A percentile compares a stretch with the other conserved stretches of the same genome.
Evolutionary conservation across 495 filamentous ascomycete species (phyloP).

Genomic region (Podospora pseudocomata): DNA sequence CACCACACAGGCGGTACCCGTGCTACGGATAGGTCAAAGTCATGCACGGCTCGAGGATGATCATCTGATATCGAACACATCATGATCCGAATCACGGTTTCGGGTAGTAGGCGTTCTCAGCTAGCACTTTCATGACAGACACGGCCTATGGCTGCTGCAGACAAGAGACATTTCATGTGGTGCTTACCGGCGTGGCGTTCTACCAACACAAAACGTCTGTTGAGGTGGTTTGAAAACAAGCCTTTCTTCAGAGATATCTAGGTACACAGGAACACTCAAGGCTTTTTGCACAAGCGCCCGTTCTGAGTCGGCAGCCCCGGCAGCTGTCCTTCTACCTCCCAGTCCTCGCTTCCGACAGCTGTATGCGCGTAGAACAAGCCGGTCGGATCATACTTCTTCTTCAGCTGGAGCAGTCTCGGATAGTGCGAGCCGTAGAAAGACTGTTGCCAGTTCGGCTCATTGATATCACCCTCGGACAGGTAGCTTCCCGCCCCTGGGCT

Average conservation of each 20-base stretch:
- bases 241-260: not conserved
- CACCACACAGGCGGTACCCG: too few species aligned
- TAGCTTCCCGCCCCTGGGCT: conserved; percentile 44
- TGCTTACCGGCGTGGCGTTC: not conserved
- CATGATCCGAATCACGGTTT: not conserved
- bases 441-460: conserved; percentile 58
- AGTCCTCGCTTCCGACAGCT: conserved; percentile 53
- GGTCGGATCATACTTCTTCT: conserved; percentile 54
- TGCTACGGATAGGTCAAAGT: too few species aligned
- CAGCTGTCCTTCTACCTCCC: conserved; percentile 32
- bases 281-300: conserved; percentile 33
- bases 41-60: not conserved
- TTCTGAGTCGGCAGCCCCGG: conserved; percentile 34
- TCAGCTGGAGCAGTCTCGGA: conserved; percentile 45
- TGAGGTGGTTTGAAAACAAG: too few species aligned
- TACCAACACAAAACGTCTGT: too few species aligned
- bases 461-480: conserved; percentile 50
- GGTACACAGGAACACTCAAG: not conserved
- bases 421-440: conserved; percentile 57
- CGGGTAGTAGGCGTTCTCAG: not conserved
- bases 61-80: not conserved
- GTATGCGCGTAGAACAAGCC: conserved; percentile 54
- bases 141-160: not conserved
- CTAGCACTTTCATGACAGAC: too few species aligned
- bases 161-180: not conserved